A percentile compares a stretch with the other conserved stretches of the same genome.
These are phyloP conservation scores for Aspergillus neotritici DNA, from an alignment of 2,329 filamentous ascomycete genomes.

Conservation along the genomic window DNA sequence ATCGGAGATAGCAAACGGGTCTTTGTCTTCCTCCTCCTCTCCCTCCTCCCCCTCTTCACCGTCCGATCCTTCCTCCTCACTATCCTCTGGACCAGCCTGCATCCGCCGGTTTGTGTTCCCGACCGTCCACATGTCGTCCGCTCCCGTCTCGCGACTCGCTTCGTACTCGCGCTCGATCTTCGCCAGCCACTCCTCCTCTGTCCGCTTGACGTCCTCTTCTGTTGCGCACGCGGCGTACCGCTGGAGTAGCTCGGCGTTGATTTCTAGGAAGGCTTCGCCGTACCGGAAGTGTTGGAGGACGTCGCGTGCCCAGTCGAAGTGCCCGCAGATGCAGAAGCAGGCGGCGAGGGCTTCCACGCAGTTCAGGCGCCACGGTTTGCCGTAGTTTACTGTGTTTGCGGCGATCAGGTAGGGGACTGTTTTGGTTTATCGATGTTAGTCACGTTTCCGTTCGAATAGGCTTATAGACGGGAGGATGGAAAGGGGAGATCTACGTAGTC, in stretches of 20 bases:
- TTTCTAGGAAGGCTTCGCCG: conserved; percentile 79
- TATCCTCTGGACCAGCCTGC: conserved; percentile 45
- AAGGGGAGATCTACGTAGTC: conserved; percentile 49
- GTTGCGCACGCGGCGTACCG: conserved; percentile 78
- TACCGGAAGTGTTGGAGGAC: conserved; percentile 83
- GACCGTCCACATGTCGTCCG: conserved; percentile 77
- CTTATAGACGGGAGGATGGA: no score
- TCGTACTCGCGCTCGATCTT: conserved; percentile 85
- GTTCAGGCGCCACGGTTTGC: conserved; percentile 88
- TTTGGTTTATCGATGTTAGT: not conserved
- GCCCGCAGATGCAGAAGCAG: conserved; percentile 87
- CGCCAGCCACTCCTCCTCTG: conserved; percentile 81
- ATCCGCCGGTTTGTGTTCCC: conserved; percentile 75
- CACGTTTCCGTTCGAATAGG: not conserved
- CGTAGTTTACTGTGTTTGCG: conserved; percentile 96
- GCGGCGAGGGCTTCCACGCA: conserved; percentile 93
- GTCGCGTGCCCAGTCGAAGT: conserved; percentile 81
- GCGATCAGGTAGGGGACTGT: conserved; percentile 86
- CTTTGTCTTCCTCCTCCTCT: conserved; percentile 47
- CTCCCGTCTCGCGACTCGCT: conserved; percentile 59
- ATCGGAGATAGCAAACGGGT: conserved; percentile 72
- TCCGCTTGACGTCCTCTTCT: conserved; percentile 74
- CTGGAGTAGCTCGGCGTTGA: conserved; percentile 76
- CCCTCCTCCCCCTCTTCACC: conserved; percentile 43
- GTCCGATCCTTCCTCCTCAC: conserved; percentile 43